phyloP scores from a whole-genome alignment of 1,284 basidiomycete genomes.

The Anthracocystis setariae region DNA sequence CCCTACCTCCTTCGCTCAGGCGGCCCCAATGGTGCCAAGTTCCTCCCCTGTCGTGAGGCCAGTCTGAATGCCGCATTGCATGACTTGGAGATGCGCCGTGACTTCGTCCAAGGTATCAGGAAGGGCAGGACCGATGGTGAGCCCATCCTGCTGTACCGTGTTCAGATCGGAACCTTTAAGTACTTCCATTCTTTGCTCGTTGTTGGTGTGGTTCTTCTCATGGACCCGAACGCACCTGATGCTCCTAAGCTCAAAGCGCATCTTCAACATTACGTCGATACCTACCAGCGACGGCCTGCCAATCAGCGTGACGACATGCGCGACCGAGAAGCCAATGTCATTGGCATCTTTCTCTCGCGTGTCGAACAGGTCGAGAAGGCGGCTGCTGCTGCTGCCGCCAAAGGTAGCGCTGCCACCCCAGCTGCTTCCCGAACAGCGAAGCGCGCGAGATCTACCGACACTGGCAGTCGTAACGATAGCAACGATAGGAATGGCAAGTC shows the following conservation, averaged over 20 bases:
- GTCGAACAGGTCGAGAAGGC: slow-evolving; percentile 46
- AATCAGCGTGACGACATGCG: slow-evolving; percentile 54
- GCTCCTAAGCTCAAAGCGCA: slow-evolving; percentile 48
- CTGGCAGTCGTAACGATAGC: slow-evolving; percentile 9
- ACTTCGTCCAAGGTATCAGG: slow-evolving; percentile 40
- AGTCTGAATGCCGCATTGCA: slow-evolving; percentile 57
- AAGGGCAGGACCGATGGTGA: slow-evolving; percentile 18
- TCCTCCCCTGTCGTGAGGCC: slow-evolving; percentile 49
- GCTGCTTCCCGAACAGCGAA: slow-evolving; percentile 10
- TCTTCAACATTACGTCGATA: slow-evolving; percentile 43
- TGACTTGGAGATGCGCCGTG: slow-evolving; percentile 54
- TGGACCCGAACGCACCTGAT: slow-evolving; percentile 50
- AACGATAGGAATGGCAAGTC: slow-evolving; percentile 12
- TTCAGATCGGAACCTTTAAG: slow-evolving; percentile 57
- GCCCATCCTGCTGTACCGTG: slow-evolving; percentile 35
- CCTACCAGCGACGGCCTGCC: slow-evolving; percentile 12
- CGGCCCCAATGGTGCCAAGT: slow-evolving; percentile 36
- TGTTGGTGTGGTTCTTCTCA: slow-evolving; percentile 53
- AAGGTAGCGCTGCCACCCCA: too few relatives aligned
- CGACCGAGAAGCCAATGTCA: slow-evolving; percentile 53
- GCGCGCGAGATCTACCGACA: slow-evolving; percentile 29
- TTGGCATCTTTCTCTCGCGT: slow-evolving; percentile 49
- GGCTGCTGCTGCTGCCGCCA: not conserved
- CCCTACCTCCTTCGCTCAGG: slow-evolving; percentile 58
- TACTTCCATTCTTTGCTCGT: slow-evolving; percentile 61